Evolutionary conservation across 2,329 filamentous ascomycete species (phyloP), one percentile per base, ranked within the genome.

Genomic region (Cladophialophora psammophila): DNA sequence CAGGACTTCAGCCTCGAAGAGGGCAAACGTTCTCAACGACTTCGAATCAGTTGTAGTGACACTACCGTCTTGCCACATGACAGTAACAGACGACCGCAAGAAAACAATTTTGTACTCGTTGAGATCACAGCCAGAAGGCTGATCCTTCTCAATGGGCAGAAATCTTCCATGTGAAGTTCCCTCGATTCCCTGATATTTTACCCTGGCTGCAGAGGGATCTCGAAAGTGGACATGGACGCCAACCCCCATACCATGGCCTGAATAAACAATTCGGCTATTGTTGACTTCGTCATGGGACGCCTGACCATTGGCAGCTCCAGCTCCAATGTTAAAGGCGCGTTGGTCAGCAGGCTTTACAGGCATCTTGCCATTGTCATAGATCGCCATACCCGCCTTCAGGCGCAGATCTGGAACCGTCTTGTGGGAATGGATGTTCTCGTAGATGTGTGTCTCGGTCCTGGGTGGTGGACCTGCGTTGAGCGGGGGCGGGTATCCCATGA

Each of bases 11-110:
- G 86, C 81, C 55, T 87, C 84, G 48, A 73, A 67, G 5, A 69
- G 63, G 18, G 58, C 54, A 67, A 72, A 72, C 32, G 36, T 69
- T 52, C 69, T 76, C 3, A 89, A 72, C 6, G 78, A 74, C 8
- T 78, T 80, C 50, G 82, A 81, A 12, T 74, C 60, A 48, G 86
- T 80, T 34, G 79, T 78, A 0, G 84, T 85, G 35, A 83, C 77
- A 8, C 80, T 81, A 15, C 84, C 78, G 72, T 89, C 85, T 71
- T 88, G 86, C 87, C 87, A 89, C 67, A 84, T 82, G 4, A 89
- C 83, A 1, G 78, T 82, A 12, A 83, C 82, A n/a, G 78, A 76
- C 2, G 85, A 85, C 20, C 77, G 78, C 10, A 82, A 84, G 36
- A 79, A 78, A 59, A 82, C 77, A 60, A 88, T 78, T 12, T 82